phyloP scores from a whole-genome alignment of 2,329 filamentous ascomycete genomes.

The Sporothrix euskadiensis region DNA sequence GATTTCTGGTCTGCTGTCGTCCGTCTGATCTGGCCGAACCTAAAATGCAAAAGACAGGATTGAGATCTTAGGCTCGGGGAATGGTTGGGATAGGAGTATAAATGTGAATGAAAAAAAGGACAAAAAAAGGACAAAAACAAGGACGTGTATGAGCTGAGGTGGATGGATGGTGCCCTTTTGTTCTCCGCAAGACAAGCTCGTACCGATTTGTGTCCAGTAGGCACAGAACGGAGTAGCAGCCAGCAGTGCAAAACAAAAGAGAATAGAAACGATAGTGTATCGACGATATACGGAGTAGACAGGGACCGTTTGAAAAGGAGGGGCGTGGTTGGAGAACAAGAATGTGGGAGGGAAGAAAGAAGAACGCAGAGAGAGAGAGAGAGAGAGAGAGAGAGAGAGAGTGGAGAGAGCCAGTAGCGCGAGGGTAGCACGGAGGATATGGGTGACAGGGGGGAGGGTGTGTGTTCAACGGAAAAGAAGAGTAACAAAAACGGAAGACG shows the following conservation, averaged over 20 bases:
- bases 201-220: background rate
- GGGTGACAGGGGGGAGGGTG: slow-evolving; percentile 1
- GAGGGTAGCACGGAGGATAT: slow-evolving; percentile 6
- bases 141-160: background rate
- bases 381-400: background rate
- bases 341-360: background rate
- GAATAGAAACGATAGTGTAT: slow-evolving; percentile 23
- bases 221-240: slow-evolving; percentile 1
- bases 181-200: background rate
- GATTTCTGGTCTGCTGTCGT: background rate
- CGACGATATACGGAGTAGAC: slow-evolving; percentile 26
- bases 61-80: slow-evolving; percentile 7
- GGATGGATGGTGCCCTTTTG: slow-evolving; percentile 16
- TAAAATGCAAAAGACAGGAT: background rate
- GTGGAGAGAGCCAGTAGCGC: slow-evolving; percentile 9
- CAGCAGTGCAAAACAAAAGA: background rate
- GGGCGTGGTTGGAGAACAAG: background rate
- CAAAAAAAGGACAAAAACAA: background rate
- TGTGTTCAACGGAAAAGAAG: background rate
- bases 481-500: slow-evolving; percentile 13
- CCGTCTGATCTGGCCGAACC: slow-evolving; percentile 8
- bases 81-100: background rate
- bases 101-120: background rate
- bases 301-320: slow-evolving; percentile 11
- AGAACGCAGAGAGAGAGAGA: background rate